Evolutionary conservation across 2,329 filamentous ascomycete species (phyloP).

Genomic region (Kalaharituber pfeilii): DNA sequence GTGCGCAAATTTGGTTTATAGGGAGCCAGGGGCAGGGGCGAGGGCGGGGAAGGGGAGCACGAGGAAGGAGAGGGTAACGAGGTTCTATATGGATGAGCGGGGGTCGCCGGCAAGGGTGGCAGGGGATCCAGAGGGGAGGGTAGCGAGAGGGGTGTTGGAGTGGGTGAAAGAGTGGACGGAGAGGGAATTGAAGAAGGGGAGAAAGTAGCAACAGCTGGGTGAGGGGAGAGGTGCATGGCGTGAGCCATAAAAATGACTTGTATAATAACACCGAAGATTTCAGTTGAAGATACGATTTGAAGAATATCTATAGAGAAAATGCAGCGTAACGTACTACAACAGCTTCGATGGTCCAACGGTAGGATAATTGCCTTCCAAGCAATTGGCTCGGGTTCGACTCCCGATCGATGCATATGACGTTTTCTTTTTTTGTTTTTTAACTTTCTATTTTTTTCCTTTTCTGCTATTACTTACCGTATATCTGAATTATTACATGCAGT

Average conservation of each 20-base stretch:
- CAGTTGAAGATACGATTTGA: too few relatives aligned
- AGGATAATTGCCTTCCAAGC: conserved; percentile 1
- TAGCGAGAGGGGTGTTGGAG: background rate
- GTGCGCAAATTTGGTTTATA: background rate
- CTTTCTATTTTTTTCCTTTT: too few relatives aligned
- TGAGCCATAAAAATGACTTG: too few relatives aligned
- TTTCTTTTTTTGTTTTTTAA: background rate
- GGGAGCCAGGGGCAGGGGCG: background rate
- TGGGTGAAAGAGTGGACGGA: background rate
- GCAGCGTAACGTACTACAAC: background rate
- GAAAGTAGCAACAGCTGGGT: background rate
- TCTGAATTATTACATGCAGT: too few relatives aligned
- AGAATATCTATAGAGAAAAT: too few relatives aligned
- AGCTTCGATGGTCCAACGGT: background rate
- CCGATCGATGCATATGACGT: background rate
- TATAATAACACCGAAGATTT: too few relatives aligned
- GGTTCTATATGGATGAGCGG: background rate
- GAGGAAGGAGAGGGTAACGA: background rate
- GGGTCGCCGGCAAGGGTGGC: background rate
- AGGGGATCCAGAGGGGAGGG: background rate
- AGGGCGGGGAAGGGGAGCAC: background rate
- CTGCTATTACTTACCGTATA: too few relatives aligned
- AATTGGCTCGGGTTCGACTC: conserved; percentile 1
- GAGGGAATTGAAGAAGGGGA: background rate
- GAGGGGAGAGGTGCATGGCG: background rate